A percentile compares a stretch with the other conserved stretches of the same genome.
Conservation (phyloP, 768 basidiomycete species). For the Coprinopsis marcescibilis region DNA sequence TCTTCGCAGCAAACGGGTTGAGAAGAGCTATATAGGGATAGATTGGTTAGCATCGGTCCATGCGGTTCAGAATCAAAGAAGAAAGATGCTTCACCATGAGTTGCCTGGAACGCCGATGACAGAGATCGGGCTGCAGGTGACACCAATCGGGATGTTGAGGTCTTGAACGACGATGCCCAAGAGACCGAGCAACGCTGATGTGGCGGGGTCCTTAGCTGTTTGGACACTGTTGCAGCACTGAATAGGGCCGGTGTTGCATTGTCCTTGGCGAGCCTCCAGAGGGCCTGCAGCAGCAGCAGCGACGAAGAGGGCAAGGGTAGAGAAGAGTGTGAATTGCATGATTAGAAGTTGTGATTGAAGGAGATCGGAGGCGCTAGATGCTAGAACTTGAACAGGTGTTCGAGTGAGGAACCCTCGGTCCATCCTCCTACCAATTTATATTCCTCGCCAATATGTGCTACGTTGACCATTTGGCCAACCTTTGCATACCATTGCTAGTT, state of each 20-base stretch:
- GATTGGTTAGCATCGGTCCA: not conserved
- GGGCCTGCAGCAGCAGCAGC: not conserved
- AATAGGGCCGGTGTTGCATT: slow-evolving; percentile 24
- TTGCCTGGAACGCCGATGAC: slow-evolving; percentile 21
- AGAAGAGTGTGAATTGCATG: slow-evolving; percentile 9
- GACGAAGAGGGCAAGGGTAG: slow-evolving; percentile 5
- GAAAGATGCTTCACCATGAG: slow-evolving; percentile 24
- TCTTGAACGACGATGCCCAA: slow-evolving; percentile 20
- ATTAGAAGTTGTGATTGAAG: too few species aligned
- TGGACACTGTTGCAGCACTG: slow-evolving; percentile 22
- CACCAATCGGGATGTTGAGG: slow-evolving; percentile 21
- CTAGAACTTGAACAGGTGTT: too few species aligned
- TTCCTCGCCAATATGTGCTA: too few species aligned
- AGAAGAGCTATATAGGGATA: slow-evolving; percentile 13
- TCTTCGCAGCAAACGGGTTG: slow-evolving; percentile 28
- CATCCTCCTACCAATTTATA: too few species aligned
- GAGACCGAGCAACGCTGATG: slow-evolving; percentile 16
- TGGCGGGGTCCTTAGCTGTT: not conserved
- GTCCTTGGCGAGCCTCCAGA: slow-evolving; percentile 3
- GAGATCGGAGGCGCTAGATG: not conserved
- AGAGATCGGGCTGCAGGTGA: slow-evolving; percentile 23
- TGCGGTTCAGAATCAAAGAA: slow-evolving; percentile 12
- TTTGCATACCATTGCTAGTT: too few species aligned
- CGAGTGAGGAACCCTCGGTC: too few species aligned
- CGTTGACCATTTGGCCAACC: too few species aligned